Percentiles rank a stretch among this genome's conserved stretches.
Evolutionary conservation across 805 yeast genomes (phyloP).

Genomic region (Kuraishia cidri): DNA sequence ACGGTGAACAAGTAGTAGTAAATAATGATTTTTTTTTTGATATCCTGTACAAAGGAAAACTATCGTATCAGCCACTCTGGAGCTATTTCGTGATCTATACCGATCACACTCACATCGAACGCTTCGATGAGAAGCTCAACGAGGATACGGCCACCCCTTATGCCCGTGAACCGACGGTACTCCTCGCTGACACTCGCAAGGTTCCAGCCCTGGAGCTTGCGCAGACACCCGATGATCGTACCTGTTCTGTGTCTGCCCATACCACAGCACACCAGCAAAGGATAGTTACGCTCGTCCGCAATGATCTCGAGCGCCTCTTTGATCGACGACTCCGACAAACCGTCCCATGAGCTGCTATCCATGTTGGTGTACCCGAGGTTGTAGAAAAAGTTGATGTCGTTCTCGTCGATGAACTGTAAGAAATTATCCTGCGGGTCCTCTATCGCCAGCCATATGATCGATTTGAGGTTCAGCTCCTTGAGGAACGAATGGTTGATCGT

Average conservation of each 20-base stretch:
- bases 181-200: constrained; percentile 89
- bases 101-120: constrained; percentile 38
- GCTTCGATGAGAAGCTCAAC: constrained; percentile 87
- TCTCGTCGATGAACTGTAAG: constrained; percentile 67
- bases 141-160: constrained; percentile 83
- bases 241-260: constrained; percentile 99
- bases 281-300: constrained; percentile 65
- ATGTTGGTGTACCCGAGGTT: constrained; percentile 55
- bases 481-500: constrained; percentile 87
- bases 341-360: constrained; percentile 85
- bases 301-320: constrained; percentile 72
- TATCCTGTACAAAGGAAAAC: not conserved
- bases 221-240: constrained; percentile 87
- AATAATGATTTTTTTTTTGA: not conserved
- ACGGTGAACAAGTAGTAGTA: not conserved
- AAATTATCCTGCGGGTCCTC: constrained; percentile 93
- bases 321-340: constrained; percentile 76
- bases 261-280: constrained; percentile 88
- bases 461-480: constrained; percentile 60
- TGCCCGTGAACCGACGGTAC: constrained; percentile 88
- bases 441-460: constrained; percentile 89
- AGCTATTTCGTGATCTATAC: constrained; percentile 28
- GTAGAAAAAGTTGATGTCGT: constrained; percentile 70
- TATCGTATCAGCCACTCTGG: constrained; percentile 36
- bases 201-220: constrained; percentile 96